Base-by-base conservation (phyloP, 2,329 filamentous ascomycete genomes). In the Pochonia chlamydosporia region DNA sequence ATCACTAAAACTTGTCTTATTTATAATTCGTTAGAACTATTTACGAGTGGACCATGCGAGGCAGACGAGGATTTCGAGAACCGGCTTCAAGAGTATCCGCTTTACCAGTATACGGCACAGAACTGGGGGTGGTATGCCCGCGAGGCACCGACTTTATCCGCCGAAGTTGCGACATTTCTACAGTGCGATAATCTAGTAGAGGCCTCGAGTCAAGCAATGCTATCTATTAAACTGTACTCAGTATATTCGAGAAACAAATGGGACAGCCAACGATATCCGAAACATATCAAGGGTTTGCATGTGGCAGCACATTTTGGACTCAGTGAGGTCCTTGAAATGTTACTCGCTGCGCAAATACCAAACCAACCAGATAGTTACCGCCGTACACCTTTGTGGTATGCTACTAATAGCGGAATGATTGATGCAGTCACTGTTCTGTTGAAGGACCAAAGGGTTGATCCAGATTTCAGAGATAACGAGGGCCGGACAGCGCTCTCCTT, bases 1-100 rank as follows among this genome's bases (percentile, higher is more conserved):
- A 62, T 74, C 3, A 48, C 59, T 0, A 47, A 30, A 4, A 51
- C 46, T 2, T 74, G 67, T 44, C 24, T 66, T 3, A 62, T 60
- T 0, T 72, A 72, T 33, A 11, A 9, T 14, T 31, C 28, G 14
- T 31, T 31, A 9, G 28, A 9, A 9, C 8, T 9, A 31, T 31
- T 31, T 31, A 14, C 8, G 28, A 31, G 28, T 14, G 28, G 28
- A 14, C 14, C 14, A 9, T 31, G 28, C 28, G 14, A 9, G 9
- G 14, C 28, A 31, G 28, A 9, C 28, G 9, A 31, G 9, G 14
- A 31, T 9, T 31, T 31, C 14, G 14, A 31, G 28, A 14, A 31
- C 9, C 28, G 28, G 14, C 14, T 31, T 9, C 28, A 31, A 14
- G 8, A 9, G 14, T 9, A 31, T 14, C 28, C 28, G 28, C 28